phyloP scores from a whole-genome alignment of 169 alveolate genomes.

The Ichthyophthirius multifiliis region DNA sequence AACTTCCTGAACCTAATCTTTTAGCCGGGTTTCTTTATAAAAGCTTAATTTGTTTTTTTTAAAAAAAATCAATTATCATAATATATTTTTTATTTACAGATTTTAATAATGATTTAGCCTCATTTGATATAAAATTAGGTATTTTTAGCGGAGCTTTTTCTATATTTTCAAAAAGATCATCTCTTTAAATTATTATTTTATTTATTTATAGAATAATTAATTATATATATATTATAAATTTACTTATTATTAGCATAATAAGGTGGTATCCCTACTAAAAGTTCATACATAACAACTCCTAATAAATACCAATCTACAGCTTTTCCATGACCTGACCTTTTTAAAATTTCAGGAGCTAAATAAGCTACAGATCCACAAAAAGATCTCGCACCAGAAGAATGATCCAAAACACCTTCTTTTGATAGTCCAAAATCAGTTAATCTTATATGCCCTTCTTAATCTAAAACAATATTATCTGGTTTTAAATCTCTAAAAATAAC shows the following conservation, averaged over 20 bases:
- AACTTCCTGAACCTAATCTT: conserved; percentile 63
- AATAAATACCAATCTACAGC: conserved; percentile 88
- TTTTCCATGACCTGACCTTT: conserved; percentile 83
- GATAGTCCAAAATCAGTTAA: conserved; percentile 82
- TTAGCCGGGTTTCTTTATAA: conserved; percentile 66
- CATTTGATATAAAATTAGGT: conserved; percentile 57
- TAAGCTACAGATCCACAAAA: conserved; percentile 89
- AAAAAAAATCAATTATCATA: background rate
- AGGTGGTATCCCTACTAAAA: conserved; percentile 82
- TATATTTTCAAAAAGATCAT: conserved; percentile 71
- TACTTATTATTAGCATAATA: conserved; percentile 57
- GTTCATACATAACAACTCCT: conserved; percentile 83
- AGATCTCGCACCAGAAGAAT: conserved; percentile 60
- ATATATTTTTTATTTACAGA: conserved; percentile 7
- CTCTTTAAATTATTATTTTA: conserved; percentile 30
- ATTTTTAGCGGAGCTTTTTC: conserved; percentile 66
- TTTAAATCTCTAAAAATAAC: conserved; percentile 82
- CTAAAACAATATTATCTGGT: conserved; percentile 85
- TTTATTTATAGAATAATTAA: background rate
- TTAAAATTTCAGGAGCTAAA: conserved; percentile 87
- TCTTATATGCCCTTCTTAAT: conserved; percentile 73
- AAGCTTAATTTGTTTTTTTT: conserved; percentile 12
- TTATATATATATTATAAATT: background rate
- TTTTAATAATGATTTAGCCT: conserved; percentile 58
- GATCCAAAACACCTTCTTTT: conserved; percentile 79